Evolutionary conservation across 106 monocot genomes (phyloP), one percentile per base, ranked within the genome.

Genomic region (Posidonia australis): DNA sequence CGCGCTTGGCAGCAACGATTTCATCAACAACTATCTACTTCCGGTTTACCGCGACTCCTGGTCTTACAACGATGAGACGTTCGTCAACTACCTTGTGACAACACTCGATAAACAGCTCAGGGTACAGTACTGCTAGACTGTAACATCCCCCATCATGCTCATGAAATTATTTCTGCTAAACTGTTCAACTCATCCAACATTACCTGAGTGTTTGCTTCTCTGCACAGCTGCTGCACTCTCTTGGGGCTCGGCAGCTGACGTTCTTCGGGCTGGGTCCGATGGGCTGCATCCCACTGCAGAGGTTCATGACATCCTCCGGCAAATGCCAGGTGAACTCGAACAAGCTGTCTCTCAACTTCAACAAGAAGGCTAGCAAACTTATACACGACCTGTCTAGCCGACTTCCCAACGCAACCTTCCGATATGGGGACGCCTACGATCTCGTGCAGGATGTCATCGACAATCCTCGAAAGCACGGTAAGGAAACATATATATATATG

Each of bases 201-300:
- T n/a, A n/a, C n/a, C n/a, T n/a, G n/a, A n/a, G n/a, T n/a, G n/a
- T n/a, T n/a, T 54, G 23, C 5, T 1, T 9, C 14, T 6, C 10
- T 45, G 9, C 51, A 22, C 64, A 84, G 89, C 31, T 86, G 11
- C n/a, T 94, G 59, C 58, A 94, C 60, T 54, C 75, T 0, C 16
- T 90, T 21, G 89, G 94, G 1, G 89, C 81, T 1, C 69, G 94
- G 23, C 45, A 75, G 32, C 29, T 94, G 45, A 84, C 78, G 0
- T 94, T 94, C 74, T 82, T 94, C 62, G 94, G 94, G 1, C 69
- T 94, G 16, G 94, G 94, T 17, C 94, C 94, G 0, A 94, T 94
- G 94, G 94, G 90, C 5, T 94, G 94, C 82, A 94, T 94, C 31
- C 94, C 94, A 13, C 63, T 94, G 54, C 93, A 89, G 71, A 68